Evolutionary conservation across 2,329 filamentous ascomycete genomes (phyloP).

Genomic region (Aspergillus nomiae): DNA sequence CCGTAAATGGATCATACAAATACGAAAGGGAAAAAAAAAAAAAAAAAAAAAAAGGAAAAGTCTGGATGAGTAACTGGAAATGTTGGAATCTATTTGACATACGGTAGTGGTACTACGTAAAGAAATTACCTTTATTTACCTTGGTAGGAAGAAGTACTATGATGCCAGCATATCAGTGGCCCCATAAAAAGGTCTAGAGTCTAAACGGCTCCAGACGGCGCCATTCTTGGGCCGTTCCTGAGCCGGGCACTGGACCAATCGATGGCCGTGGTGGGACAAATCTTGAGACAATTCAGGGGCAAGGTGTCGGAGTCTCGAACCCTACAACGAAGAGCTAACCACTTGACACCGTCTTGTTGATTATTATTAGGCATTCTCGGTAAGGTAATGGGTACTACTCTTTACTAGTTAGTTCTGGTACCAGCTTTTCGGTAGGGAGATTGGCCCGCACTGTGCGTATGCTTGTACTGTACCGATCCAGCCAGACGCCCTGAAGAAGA

Average conservation of each 20-base stretch:
- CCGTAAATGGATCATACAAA: too few relatives aligned
- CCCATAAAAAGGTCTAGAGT: conserved; percentile 6
- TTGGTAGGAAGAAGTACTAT: too few relatives aligned
- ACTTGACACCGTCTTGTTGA: not conserved
- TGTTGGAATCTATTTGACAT: not conserved
- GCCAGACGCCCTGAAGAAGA: not conserved
- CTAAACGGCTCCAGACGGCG: conserved; percentile 16
- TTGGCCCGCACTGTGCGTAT: not conserved
- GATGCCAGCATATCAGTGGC: not conserved
- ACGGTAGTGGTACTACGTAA: not conserved
- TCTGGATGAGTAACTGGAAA: not conserved
- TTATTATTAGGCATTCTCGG: conserved; percentile 11
- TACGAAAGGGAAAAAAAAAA: not conserved
- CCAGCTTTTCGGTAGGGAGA: not conserved
- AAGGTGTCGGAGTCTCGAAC: conserved; percentile 21
- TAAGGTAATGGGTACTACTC: not conserved
- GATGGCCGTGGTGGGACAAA: not conserved
- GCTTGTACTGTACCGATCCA: not conserved
- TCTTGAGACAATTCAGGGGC: conserved; percentile 25
- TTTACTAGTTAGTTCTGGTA: not conserved
- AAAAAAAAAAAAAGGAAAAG: not conserved
- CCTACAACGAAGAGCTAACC: conserved; percentile 2
- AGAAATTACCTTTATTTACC: conserved; percentile 1
- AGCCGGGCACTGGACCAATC: conserved; percentile 11
- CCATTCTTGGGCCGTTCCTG: conserved; percentile 1